Evolutionary conservation across 2,329 filamentous ascomycete genomes (phyloP), one percentile per base, ranked within the genome.

Genomic region (Chlorencoelia australis): DNA sequence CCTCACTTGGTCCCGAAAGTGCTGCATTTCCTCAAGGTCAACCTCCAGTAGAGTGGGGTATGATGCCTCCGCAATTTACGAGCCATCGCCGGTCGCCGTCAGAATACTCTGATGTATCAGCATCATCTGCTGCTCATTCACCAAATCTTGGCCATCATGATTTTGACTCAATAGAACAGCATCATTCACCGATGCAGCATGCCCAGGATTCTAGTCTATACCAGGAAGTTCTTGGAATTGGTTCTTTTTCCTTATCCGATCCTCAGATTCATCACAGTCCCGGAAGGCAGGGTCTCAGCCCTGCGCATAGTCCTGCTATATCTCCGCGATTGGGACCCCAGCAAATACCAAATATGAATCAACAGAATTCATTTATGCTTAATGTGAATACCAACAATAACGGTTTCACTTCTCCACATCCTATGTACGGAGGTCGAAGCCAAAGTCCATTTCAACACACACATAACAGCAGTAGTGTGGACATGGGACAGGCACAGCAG

Each of bases 51-150:
- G 75, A 81, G 43, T 81, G 76, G 75, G 59, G 66, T 21, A 62
- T 69, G 54, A 58, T 68, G 53, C 70, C 71, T 48, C 61, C 65
- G 24, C 63, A 67, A 41, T 95, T 94, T 54, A 80, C 84, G 47
- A 69, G 74, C n/a, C 89, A 95, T 56, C 74, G 87, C 49, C 76
- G 88, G 52, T 79, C 75, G 24, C 83, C 85, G 1, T 95, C 88
- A n/a, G 89, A 95, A 50, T 86, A 81, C 52, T 94, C 87, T 3
- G 89, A 95, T 48, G 79, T 94, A 5, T 94, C 81, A 4, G 79
- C 91, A 8, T 94, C 80, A 4, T 94, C 86, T 13, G 83, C 79
- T 11, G 79, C 83, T 15, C 82, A 79, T 16, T 95, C 89, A 13
- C 89, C 89, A 3, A 86, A 85, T 53, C 63, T 94, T 39, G 73